A percentile compares a stretch with the other conserved stretches of the same genome.
Conservation (phyloP, 768 basidiomycete species). For the Pisolithus tinctorius region DNA sequence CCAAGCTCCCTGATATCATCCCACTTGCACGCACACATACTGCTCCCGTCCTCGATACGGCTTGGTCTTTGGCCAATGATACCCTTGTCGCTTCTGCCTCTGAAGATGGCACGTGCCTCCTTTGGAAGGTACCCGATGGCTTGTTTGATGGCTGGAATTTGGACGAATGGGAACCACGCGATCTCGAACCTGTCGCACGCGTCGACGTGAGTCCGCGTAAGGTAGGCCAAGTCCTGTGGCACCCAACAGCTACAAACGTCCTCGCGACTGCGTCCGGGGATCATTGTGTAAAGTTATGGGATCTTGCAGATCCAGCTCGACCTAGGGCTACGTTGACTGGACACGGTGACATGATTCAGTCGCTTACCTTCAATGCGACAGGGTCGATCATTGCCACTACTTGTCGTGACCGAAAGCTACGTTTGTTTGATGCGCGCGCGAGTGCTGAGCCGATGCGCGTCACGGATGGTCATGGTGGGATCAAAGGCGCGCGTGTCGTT, state of each 20-base stretch:
- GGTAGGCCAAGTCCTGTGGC: conserved; percentile 90
- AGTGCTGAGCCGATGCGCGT: conserved; percentile 77
- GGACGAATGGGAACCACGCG: conserved; percentile 75
- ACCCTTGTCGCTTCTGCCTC: conserved; percentile 83
- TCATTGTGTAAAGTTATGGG: conserved; percentile 87
- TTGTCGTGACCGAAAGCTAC: conserved; percentile 85
- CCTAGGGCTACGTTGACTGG: conserved; percentile 57
- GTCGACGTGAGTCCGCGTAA: conserved; percentile 80
- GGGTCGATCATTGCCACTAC: conserved; percentile 85
- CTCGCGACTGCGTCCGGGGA: conserved; percentile 80
- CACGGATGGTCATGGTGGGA: conserved; percentile 84
- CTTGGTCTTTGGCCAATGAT: conserved; percentile 95
- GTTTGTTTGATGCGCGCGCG: conserved; percentile 85
- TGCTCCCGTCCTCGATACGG: conserved; percentile 85
- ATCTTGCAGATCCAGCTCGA: conserved; percentile 68
- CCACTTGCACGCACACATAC: conserved; percentile 87
- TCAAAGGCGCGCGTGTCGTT: conserved; percentile 83
- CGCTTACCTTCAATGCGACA: conserved; percentile 71
- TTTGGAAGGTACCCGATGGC: conserved; percentile 75
- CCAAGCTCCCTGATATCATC: conserved; percentile 85
- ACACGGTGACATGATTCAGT: conserved; percentile 86
- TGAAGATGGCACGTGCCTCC: conserved; percentile 89
- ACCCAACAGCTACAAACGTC: conserved; percentile 84
- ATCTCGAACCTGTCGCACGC: conserved; percentile 80
- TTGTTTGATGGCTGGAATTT: conserved; percentile 80